These are phyloP conservation scores for Linum lewisii DNA, from an alignment of 345 rosid genomes.

Conservation along the genomic window DNA sequence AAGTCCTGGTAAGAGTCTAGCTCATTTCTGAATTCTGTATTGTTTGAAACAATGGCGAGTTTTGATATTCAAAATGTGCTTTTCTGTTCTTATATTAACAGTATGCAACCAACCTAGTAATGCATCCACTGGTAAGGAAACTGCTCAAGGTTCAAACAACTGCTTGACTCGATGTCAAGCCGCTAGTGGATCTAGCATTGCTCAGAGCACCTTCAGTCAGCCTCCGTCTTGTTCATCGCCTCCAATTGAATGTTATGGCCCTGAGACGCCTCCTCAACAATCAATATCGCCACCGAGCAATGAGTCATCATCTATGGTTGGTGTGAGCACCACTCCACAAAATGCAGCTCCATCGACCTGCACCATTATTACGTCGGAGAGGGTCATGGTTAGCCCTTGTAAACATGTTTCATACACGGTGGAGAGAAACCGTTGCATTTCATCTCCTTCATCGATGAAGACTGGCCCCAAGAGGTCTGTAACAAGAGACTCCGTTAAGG, in stretches of 20 bases:
- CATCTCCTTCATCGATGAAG: slow-evolving; percentile 66
- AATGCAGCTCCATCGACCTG: slow-evolving; percentile 51
- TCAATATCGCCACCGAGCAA: slow-evolving; percentile 28
- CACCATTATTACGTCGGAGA: slow-evolving; percentile 57
- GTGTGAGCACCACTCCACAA: slow-evolving; percentile 28
- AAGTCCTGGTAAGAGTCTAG: slow-evolving; percentile 28
- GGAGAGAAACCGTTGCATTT: slow-evolving; percentile 62
- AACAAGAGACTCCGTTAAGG: slow-evolving; percentile 67
- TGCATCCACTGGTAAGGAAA: slow-evolving; percentile 9
- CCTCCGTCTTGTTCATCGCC: slow-evolving; percentile 13
- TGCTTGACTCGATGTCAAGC: slow-evolving; percentile 9
- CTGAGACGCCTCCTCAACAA: slow-evolving; percentile 51
- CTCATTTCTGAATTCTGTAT: not conserved
- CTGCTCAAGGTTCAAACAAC: slow-evolving; percentile 2
- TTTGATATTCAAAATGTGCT: slow-evolving; percentile 1
- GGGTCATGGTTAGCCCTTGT: slow-evolving; percentile 57
- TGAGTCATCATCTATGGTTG: slow-evolving; percentile 28
- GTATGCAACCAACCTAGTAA: slow-evolving; percentile 9
- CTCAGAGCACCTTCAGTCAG: slow-evolving; percentile 63
- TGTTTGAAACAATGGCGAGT: not conserved
- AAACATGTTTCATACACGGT: slow-evolving; percentile 51
- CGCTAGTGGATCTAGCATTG: slow-evolving; percentile 38
- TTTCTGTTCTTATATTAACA: not conserved
- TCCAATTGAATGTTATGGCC: slow-evolving; percentile 40
- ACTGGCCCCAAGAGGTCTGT: slow-evolving; percentile 32